Evolutionary conservation across 257 asterid species (phyloP).

Genomic region (Penstemon barbatus): DNA sequence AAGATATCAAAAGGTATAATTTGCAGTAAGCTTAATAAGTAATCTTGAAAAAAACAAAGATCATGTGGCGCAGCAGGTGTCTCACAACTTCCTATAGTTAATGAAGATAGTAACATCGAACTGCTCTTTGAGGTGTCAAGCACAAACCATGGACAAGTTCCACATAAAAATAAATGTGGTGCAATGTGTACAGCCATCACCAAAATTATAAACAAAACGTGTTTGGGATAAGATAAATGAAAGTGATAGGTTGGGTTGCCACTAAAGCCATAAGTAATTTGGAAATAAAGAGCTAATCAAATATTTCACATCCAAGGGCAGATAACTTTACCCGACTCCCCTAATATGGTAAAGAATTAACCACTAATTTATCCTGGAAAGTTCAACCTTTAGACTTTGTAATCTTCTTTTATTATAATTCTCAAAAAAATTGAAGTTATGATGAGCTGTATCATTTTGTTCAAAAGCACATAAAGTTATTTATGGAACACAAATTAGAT

Average conservation of each 20-base stretch:
- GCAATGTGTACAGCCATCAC: neutral
- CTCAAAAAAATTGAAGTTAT: constrained; percentile 6
- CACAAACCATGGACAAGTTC: neutral
- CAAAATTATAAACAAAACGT: neutral
- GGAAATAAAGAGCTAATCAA: constrained; percentile 6
- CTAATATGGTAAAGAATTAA: constrained; percentile 9
- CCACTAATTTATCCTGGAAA: constrained; percentile 9
- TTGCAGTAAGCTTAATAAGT: constrained; percentile 11
- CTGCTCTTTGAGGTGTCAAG: constrained; percentile 9
- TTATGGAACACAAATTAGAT: neutral
- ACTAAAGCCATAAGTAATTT: neutral
- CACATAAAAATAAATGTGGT: neutral
- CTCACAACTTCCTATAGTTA: neutral
- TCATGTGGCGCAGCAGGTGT: constrained; percentile 4
- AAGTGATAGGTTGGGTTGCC: neutral
- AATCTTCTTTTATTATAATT: neutral
- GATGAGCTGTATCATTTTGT: neutral
- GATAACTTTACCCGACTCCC: constrained; percentile 23
- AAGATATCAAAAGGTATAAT: constrained; percentile 6
- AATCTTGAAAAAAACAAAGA: constrained; percentile 11
- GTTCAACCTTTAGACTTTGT: constrained; percentile 15
- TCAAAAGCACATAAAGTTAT: constrained; percentile 2
- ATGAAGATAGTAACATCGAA: neutral
- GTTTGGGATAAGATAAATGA: neutral
- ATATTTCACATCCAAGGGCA: constrained; percentile 8